Base-by-base conservation (phyloP, 2,329 filamentous ascomycete species). In the Colletotrichum graminicola region DNA sequence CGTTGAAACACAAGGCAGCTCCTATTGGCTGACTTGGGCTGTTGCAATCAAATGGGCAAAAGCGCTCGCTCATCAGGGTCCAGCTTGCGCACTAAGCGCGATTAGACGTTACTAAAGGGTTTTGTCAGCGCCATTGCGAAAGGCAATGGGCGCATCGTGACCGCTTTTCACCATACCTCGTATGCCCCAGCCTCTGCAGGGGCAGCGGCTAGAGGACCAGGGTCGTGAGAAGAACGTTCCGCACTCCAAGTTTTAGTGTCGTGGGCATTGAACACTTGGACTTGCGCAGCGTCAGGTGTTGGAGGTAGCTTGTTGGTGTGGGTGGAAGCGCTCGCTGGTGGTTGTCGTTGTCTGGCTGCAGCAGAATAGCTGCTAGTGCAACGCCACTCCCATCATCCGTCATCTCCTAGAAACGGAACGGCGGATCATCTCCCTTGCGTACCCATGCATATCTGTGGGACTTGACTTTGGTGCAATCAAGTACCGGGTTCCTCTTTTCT, bases 351-450 rank as follows among this genome's bases (percentile, higher is more conserved):
- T 66, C 56, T 70, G 69, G 72, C 69, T 70, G 70, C 62, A 66
- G 70, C 70, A 70, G 72, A 73, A 73, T 49, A 43, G 43, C 43
- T 59, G 62, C 62, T 73, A 73, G 72, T 41, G 56, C 69, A 52
- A 59, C 72, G 72, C 70, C 72, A 73, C 72, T 69, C 70, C 72
- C 66, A 73, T 66, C 57, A 73, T 70, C 72, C 72, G 66, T 73
- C 72, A 73, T 73, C 72, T 73, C 70, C 70, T 62, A 63, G 65
- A 68, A 73, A 72, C 66, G 70, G 62, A 73, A 69, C 61, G 64
- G 66, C 70, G 72, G 61, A 60, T 62, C 68, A 69, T 23, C 41
- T 65, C 69, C 65, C 52, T 66, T 72, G 69, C 32, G n/a, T 26
- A 70, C 49, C 66, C 66, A 65, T 57, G 66, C 56, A 47, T 36